Percentiles rank a stretch among this genome's conserved stretches.
Conservation (phyloP, 164 flowering plant species). For the Sedum album region DNA sequence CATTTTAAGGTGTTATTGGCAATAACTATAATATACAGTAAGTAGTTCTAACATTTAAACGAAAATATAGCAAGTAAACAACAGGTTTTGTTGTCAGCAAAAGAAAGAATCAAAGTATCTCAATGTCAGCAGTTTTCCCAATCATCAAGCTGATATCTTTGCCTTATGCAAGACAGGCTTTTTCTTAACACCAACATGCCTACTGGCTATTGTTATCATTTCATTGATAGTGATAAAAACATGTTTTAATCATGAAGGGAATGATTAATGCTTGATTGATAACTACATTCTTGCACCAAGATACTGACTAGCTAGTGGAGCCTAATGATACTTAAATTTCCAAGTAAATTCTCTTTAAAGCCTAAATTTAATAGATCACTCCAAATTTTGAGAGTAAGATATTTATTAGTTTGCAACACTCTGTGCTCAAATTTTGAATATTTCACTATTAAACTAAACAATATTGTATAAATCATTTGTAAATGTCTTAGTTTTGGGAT, state of each 20-base stretch:
- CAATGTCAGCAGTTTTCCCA: slow-evolving; percentile 97
- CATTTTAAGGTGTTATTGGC: no score
- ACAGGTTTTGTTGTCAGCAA: slow-evolving; percentile 96
- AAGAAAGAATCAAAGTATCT: slow-evolving; percentile 87
- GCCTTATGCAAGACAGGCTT: slow-evolving; percentile 65
- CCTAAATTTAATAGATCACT: background rate
- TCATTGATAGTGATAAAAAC: background rate
- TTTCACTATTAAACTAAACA: no score
- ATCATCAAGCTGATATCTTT: slow-evolving; percentile 92
- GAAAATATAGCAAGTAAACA: slow-evolving; percentile 79
- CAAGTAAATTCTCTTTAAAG: background rate
- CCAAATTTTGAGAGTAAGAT: background rate
- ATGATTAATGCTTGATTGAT: background rate
- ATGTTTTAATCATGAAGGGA: background rate
- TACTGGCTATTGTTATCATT: background rate
- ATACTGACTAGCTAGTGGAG: background rate
- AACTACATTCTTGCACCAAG: background rate
- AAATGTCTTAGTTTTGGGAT: no score
- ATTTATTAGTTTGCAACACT: slow-evolving; percentile 61
- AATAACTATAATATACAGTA: no score
- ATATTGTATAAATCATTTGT: no score
- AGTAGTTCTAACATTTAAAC: no score
- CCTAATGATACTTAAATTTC: background rate
- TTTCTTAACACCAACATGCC: slow-evolving; percentile 37
- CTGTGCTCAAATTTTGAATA: slow-evolving; percentile 88